phyloP scores from a whole-genome alignment of 371 early-diverging fungal genomes.

The Syncephalastrum monosporum region DNA sequence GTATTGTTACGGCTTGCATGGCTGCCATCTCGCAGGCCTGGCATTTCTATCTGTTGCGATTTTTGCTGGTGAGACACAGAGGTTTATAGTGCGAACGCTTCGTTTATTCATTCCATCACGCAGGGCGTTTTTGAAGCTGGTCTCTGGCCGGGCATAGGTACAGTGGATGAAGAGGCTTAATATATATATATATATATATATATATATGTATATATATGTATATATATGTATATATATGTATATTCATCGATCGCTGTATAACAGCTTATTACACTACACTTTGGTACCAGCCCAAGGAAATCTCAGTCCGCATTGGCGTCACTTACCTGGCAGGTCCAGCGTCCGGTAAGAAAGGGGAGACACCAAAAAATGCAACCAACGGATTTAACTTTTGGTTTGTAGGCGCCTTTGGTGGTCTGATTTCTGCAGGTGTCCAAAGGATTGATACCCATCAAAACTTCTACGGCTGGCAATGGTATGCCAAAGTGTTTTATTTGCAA shows the following conservation, averaged over 20 bases:
- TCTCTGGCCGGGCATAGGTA: slow-evolving; percentile 50
- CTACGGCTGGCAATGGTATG: slow-evolving; percentile 51
- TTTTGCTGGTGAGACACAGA: slow-evolving; percentile 29
- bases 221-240: not conserved
- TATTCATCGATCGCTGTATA: not conserved
- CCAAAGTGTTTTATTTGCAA: not conserved
- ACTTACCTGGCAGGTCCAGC: slow-evolving; percentile 48
- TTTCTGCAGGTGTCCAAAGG: slow-evolving; percentile 44
- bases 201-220: not conserved
- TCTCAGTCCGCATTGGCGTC: slow-evolving; percentile 44
- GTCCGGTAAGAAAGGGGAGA: slow-evolving; percentile 18
- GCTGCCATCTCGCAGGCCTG: slow-evolving; percentile 44
- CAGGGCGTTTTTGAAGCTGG: slow-evolving; percentile 54
- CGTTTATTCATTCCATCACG: not conserved
- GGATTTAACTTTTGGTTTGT: not conserved
- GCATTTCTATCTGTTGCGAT: slow-evolving; percentile 50
- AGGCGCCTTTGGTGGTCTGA: slow-evolving; percentile 49
- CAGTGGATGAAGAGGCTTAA: not conserved
- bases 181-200: not conserved
- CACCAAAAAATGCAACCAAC: not conserved
- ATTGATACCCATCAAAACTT: slow-evolving; percentile 43
- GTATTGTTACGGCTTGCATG: slow-evolving; percentile 49
- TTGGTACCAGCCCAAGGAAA: slow-evolving; percentile 50
- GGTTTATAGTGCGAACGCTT: not conserved
- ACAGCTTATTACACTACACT: slow-evolving; percentile 46